Conservation (phyloP, 257 asterid species). For the Penstemon eatonii region DNA sequence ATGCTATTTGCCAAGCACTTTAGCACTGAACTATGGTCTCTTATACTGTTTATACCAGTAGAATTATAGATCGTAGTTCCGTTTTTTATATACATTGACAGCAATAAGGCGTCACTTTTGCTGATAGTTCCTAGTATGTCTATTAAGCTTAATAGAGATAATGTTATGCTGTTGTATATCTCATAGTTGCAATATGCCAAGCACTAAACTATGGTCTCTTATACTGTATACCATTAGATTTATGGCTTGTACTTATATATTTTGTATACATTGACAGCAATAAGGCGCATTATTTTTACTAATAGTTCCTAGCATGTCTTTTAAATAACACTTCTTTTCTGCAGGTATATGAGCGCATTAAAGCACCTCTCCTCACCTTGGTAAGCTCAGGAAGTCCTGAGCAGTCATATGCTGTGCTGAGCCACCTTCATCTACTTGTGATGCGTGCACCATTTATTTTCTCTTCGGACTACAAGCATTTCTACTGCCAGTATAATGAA, state of each 20-base stretch:
- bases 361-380: conserved; percentile 96
- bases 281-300: conserved; percentile 16
- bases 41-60: background rate
- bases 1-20: conserved; percentile 3
- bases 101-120: conserved; percentile 14
- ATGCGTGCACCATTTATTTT: conserved; percentile 97
- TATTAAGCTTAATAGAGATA: too few relatives aligned
- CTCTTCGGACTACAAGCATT: conserved; percentile 96
- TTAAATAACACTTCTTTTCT: conserved; percentile 18
- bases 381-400: conserved; percentile 99
- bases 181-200: conserved; percentile 3
- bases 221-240: background rate
- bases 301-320: conserved; percentile 9
- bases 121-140: too few relatives aligned
- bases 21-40: conserved; percentile 1
- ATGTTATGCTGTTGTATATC: conserved; percentile 11
- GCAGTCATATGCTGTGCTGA: conserved; percentile 89
- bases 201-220: conserved; percentile 16
- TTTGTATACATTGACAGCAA: conserved; percentile 7
- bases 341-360: conserved; percentile 96
- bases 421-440: conserved; percentile 96
- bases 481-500: conserved; percentile 96
- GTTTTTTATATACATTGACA: background rate
- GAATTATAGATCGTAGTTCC: background rate
- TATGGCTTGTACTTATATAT: background rate